Conservation (phyloP, 2,329 filamentous ascomycete species). For the Colletotrichum eremochloae region DNA sequence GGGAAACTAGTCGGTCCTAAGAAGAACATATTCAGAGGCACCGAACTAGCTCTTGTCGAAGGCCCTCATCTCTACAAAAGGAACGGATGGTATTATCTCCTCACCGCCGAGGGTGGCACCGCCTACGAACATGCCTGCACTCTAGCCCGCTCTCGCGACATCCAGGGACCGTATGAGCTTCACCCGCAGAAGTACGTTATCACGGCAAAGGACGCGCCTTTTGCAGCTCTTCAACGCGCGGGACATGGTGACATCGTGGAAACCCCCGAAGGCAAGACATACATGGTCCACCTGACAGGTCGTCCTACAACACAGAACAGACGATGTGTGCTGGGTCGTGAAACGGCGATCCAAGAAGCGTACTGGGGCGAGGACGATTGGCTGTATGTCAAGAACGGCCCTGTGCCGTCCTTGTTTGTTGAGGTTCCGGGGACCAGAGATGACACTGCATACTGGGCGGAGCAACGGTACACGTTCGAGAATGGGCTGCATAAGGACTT, state of each 20-base stretch:
- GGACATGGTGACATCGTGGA: constrained; percentile 69
- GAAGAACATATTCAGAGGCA: constrained; percentile 69
- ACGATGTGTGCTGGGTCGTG: constrained; percentile 67
- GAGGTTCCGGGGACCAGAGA: constrained; percentile 63
- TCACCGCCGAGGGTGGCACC: constrained; percentile 72
- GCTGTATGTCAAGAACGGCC: constrained; percentile 72
- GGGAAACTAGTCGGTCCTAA: constrained; percentile 67
- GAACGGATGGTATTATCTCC: constrained; percentile 70
- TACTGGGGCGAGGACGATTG: constrained; percentile 73
- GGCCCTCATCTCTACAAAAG: constrained; percentile 71
- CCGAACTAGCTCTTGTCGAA: constrained; percentile 67
- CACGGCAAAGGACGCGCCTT: constrained; percentile 64
- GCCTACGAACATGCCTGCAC: constrained; percentile 73
- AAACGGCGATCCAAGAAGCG: constrained; percentile 70
- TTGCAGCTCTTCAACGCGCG: constrained; percentile 64
- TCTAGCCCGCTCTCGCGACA: constrained; percentile 63
- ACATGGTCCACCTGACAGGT: constrained; percentile 66
- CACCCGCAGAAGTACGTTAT: constrained; percentile 71
- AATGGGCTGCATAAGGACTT: constrained; percentile 64
- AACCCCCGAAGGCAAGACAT: constrained; percentile 64
- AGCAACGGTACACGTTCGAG: constrained; percentile 62
- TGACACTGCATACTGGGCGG: constrained; percentile 64
- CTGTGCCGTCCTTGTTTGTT: constrained; percentile 66
- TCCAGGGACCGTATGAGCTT: constrained; percentile 73
- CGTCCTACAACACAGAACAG: constrained; percentile 65